Evolutionary conservation across 73 alveolate species (phyloP).

Genomic region (Breviolum minutum): DNA sequence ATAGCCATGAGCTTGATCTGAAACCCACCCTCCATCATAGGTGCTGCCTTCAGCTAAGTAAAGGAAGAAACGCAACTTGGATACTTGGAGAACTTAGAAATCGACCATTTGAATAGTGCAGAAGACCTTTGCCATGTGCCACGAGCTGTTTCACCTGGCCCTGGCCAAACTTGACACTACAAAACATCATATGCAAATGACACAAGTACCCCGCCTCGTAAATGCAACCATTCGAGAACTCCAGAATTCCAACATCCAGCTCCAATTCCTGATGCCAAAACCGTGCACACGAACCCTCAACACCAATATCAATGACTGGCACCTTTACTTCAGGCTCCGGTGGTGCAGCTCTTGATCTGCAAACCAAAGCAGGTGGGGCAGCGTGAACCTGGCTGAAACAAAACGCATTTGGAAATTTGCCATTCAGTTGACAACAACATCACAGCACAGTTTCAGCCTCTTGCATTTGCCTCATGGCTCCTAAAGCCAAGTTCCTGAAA

Average conservation of each 20-base stretch:
- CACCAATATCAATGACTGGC: not conserved
- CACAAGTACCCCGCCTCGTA: not conserved
- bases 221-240: conserved; percentile 11
- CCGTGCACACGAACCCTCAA: not conserved
- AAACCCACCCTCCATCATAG: conserved; percentile 26
- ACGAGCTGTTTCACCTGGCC: not conserved
- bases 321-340: not conserved
- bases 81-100: not conserved
- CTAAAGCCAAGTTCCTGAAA: conserved; percentile 11
- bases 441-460: not conserved
- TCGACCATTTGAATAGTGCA: not conserved
- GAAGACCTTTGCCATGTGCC: conserved; percentile 36
- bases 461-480: not conserved
- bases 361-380: conserved; percentile 27
- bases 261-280: not conserved
- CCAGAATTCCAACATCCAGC: not conserved
- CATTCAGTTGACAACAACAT: not conserved
- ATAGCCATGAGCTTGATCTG: conserved; percentile 20
- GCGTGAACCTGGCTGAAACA: not conserved
- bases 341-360: conserved; percentile 19
- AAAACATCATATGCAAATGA: not conserved
- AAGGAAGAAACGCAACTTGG: not conserved
- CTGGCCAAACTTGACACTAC: not conserved
- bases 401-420: not conserved
- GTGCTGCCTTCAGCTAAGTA: not conserved